Evolutionary conservation across 768 basidiomycete genomes (phyloP).

Genomic region (Amylocystis lapponica): DNA sequence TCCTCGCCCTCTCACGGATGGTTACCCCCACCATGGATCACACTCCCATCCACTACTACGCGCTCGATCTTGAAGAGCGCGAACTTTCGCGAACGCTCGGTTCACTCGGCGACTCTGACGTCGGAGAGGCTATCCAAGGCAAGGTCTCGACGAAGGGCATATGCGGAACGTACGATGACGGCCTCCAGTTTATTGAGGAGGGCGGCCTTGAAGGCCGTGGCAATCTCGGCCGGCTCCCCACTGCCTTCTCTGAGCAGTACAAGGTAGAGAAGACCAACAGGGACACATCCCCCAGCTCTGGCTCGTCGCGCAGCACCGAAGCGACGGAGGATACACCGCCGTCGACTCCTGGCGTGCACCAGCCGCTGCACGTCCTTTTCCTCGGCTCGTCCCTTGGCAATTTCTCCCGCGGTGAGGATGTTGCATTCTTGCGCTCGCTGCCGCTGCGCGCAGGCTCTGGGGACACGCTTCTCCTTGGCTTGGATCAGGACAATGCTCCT

Average conservation of each 20-base stretch:
- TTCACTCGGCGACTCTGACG: constrained; percentile 55
- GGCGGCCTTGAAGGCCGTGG: constrained; percentile 45
- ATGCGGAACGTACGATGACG: constrained; percentile 89
- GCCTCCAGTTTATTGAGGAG: constrained; percentile 70
- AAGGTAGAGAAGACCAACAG: constrained; percentile 10
- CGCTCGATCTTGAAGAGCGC: constrained; percentile 86
- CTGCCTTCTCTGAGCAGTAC: constrained; percentile 11
- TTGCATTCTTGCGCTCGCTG: constrained; percentile 67
- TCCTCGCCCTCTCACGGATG: constrained; percentile 60
- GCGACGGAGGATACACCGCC: constrained; percentile 26
- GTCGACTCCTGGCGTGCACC: constrained; percentile 42
- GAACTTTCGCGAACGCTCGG: constrained; percentile 79
- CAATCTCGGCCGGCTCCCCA: constrained; percentile 8
- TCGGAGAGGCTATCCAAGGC: constrained; percentile 56
- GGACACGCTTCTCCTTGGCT: constrained; percentile 85
- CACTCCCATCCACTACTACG: constrained; percentile 75
- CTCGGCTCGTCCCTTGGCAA: constrained; percentile 92
- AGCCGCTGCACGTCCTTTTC: constrained; percentile 80
- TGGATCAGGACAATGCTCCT: constrained; percentile 77
- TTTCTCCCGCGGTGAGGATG: constrained; percentile 67
- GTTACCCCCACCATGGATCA: constrained; percentile 30
- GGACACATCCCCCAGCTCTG: constrained; percentile 36
- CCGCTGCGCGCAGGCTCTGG: constrained; percentile 69
- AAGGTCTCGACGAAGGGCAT: constrained; percentile 81
- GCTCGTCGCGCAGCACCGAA: constrained; percentile 18